Evolutionary conservation across 2,329 filamentous ascomycete genomes (phyloP).

Genomic region (Arthroderma uncinatum): DNA sequence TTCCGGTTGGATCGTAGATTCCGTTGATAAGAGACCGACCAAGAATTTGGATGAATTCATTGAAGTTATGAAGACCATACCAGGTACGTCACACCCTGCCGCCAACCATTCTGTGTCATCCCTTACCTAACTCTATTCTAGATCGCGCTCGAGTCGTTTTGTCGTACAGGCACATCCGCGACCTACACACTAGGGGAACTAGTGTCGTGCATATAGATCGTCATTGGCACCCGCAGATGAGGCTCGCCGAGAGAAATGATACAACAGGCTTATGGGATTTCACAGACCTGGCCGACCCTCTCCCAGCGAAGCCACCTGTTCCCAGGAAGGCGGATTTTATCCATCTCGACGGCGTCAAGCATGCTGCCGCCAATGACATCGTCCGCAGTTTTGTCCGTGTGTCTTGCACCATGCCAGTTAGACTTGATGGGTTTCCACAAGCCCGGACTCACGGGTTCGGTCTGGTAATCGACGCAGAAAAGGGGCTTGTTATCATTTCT

Average conservation of each 20-base stretch:
- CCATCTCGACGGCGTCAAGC: constrained; percentile 73
- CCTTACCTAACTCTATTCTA: constrained; percentile 11
- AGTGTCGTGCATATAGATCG: constrained; percentile 85
- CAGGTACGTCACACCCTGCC: constrained; percentile 40
- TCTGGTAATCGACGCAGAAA: constrained; percentile 91
- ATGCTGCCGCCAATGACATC: constrained; percentile 83
- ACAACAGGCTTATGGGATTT: constrained; percentile 90
- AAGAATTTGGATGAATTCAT: constrained; percentile 81
- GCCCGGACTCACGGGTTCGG: constrained; percentile 92
- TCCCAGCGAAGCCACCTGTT: constrained; percentile 61
- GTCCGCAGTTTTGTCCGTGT: constrained; percentile 92
- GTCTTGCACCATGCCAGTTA: constrained; percentile 83
- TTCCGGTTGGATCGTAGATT: constrained; percentile 87
- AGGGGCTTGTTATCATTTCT: constrained; percentile 88
- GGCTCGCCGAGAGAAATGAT: constrained; percentile 83
- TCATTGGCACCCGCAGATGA: constrained; percentile 94
- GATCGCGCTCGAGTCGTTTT: constrained; percentile 75
- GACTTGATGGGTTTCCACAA: constrained; percentile 95
- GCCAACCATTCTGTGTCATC: constrained; percentile 2
- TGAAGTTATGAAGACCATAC: constrained; percentile 77
- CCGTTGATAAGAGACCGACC: constrained; percentile 82
- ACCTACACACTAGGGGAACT: constrained; percentile 88
- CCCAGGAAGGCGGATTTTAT: constrained; percentile 81
- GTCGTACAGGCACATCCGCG: constrained; percentile 88
- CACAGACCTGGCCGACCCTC: constrained; percentile 65